A percentile compares a stretch with the other conserved stretches of the same genome.
These are phyloP conservation scores for Fistulinella prunicolor DNA, from an alignment of 768 basidiomycete species.

Conservation along the genomic window DNA sequence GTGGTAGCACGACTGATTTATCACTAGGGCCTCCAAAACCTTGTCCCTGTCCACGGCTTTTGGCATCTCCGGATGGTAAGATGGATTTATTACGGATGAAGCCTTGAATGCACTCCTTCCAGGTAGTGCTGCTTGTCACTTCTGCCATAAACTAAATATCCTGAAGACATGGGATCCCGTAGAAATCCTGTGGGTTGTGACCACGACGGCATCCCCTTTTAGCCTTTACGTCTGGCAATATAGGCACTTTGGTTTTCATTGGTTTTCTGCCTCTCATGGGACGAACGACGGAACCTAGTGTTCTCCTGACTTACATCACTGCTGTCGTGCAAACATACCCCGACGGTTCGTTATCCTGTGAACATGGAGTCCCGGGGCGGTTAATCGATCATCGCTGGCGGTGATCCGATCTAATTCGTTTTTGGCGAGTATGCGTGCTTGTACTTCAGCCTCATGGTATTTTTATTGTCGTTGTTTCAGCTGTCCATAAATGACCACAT, in stretches of 20 bases:
- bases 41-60: conserved; percentile 3
- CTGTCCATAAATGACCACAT: conserved; percentile 5
- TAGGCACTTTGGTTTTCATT: conserved; percentile 11
- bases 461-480: conserved; percentile 2
- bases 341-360: neutral
- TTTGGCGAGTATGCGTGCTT: neutral
- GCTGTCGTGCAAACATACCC: conserved; percentile 1
- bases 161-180: neutral
- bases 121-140: conserved; percentile 6
- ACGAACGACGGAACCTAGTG: conserved; percentile 7
- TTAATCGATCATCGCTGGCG: neutral
- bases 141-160: conserved; percentile 10
- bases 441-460: neutral
- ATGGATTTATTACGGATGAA: conserved; percentile 4
- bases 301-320: conserved; percentile 14
- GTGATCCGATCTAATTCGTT: too few species aligned
- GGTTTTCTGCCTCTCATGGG: neutral
- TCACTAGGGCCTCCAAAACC: neutral
- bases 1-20: neutral
- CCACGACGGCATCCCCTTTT: conserved; percentile 1
- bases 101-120: conserved; percentile 11
- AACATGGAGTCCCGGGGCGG: neutral
- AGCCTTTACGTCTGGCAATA: conserved; percentile 23
- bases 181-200: neutral
- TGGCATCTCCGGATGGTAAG: conserved; percentile 11